Percentiles rank a stretch among this genome's conserved stretches.
Conservation (phyloP, 2,329 filamentous ascomycete species). For the Arthrobotrys conoides region DNA sequence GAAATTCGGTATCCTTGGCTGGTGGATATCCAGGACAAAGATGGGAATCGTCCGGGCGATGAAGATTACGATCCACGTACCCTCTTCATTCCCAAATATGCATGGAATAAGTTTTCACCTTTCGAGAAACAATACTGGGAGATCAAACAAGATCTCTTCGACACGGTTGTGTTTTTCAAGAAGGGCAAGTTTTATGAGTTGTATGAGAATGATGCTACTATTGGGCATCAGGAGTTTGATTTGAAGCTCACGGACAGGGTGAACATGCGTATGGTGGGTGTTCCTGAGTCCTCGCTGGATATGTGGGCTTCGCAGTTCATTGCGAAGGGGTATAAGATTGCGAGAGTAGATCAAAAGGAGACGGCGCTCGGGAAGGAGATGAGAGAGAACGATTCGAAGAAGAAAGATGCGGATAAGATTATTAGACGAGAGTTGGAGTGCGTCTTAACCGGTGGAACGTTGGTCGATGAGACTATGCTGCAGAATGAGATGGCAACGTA, state of each 20-base stretch:
- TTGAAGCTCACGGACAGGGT: slow-evolving; percentile 97
- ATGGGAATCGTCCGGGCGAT: slow-evolving; percentile 81
- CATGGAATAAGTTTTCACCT: slow-evolving; percentile 86
- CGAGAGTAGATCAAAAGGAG: slow-evolving; percentile 95
- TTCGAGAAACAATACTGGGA: slow-evolving; percentile 99
- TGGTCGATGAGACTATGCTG: slow-evolving; percentile 96
- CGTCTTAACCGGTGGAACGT: slow-evolving; percentile 89
- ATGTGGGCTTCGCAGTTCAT: slow-evolving; percentile 99
- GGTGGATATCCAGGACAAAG: slow-evolving; percentile 85
- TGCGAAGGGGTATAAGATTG: slow-evolving; percentile 97
- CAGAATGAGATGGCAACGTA: slow-evolving; percentile 98
- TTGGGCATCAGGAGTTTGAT: slow-evolving; percentile 96
- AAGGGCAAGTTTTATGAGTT: slow-evolving; percentile 99
- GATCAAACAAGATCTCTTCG: slow-evolving; percentile 98
- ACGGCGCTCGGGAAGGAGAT: slow-evolving; percentile 97
- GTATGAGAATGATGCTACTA: slow-evolving; percentile 94
- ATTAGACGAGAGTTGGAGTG: slow-evolving; percentile 91
- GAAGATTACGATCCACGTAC: slow-evolving; percentile 92
- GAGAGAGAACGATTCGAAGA: slow-evolving; percentile 84
- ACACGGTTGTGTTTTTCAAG: slow-evolving; percentile 99
- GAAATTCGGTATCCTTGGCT: slow-evolving; percentile 92
- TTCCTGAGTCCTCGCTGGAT: slow-evolving; percentile 94
- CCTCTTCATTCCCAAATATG: slow-evolving; percentile 86
- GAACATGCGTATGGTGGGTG: slow-evolving; percentile 99
- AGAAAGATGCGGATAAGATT: slow-evolving; percentile 88